phyloP scores from a whole-genome alignment of 768 basidiomycete genomes.

The Filobasidium wieringae region DNA sequence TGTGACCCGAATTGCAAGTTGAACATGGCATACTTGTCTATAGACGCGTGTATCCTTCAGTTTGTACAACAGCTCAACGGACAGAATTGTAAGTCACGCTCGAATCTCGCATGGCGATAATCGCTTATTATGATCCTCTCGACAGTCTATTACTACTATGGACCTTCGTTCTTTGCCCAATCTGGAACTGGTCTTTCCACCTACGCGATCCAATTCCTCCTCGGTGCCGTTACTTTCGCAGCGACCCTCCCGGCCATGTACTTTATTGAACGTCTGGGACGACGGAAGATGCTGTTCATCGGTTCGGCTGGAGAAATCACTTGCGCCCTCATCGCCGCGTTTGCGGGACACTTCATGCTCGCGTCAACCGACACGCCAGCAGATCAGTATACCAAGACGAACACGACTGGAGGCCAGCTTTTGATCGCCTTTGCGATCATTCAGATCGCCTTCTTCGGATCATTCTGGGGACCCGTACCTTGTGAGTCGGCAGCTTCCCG shows the following conservation, averaged over 20 bases:
- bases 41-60: conserved; percentile 23
- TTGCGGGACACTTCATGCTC: conserved; percentile 59
- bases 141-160: conserved; percentile 51
- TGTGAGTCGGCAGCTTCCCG: conserved; percentile 17
- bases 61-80: conserved; percentile 71
- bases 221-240: conserved; percentile 49
- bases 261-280: conserved; percentile 64
- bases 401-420: conserved; percentile 53
- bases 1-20: not conserved
- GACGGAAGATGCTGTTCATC: conserved; percentile 58
- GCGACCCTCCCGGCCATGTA: conserved; percentile 60
- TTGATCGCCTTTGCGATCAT: conserved; percentile 67
- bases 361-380: conserved; percentile 46
- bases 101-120: not conserved
- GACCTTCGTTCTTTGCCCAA: conserved; percentile 67
- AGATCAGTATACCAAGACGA: conserved; percentile 46
- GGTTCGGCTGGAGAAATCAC: conserved; percentile 52
- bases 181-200: conserved; percentile 61
- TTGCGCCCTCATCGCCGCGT: conserved; percentile 44
- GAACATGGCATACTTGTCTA: conserved; percentile 50
- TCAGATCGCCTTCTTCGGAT: conserved; percentile 58
- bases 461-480: conserved; percentile 68
- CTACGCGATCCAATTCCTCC: conserved; percentile 55
- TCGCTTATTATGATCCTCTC: not conserved
- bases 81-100: conserved; percentile 54